A percentile compares a stretch with the other conserved stretches of the same genome.
phyloP scores from a whole-genome alignment of 805 yeast genomes.

The Kodamaea leandrae region DNA sequence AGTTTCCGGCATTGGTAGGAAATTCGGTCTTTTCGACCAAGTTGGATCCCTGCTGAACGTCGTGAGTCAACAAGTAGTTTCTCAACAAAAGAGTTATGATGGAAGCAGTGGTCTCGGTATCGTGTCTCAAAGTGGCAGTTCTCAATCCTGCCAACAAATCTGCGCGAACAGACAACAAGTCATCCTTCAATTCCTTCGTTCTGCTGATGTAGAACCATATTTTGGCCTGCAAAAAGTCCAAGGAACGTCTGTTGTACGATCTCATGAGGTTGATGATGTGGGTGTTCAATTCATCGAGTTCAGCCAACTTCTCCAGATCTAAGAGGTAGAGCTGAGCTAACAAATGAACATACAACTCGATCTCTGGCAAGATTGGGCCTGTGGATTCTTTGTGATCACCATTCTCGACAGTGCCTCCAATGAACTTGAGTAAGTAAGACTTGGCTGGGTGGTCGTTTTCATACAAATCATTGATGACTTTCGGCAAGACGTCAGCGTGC shows the following conservation, averaged over 20 bases:
- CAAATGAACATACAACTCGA: conserved; percentile 75
- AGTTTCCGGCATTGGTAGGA: conserved; percentile 80
- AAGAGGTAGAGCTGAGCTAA: conserved; percentile 73
- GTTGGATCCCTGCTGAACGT: conserved; percentile 82
- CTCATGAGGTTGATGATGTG: conserved; percentile 53
- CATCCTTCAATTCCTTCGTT: conserved; percentile 61
- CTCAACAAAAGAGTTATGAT: conserved; percentile 83
- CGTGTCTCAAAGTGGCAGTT: conserved; percentile 89
- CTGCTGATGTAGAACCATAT: conserved; percentile 89
- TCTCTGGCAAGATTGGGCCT: conserved; percentile 59
- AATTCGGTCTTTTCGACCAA: conserved; percentile 86
- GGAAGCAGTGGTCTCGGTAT: conserved; percentile 85
- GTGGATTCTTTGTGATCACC: neutral
- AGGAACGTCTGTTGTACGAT: conserved; percentile 71
- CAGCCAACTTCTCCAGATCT: conserved; percentile 52
- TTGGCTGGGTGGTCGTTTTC: conserved; percentile 48
- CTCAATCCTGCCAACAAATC: conserved; percentile 72
- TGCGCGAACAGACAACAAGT: conserved; percentile 61
- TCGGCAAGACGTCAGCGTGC: conserved; percentile 48
- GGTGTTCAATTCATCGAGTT: conserved; percentile 53
- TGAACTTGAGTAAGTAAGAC: conserved; percentile 34
- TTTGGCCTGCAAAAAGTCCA: conserved; percentile 85
- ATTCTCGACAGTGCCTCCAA: conserved; percentile 22
- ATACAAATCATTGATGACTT: conserved; percentile 55
- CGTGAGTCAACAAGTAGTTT: conserved; percentile 72